Evolutionary conservation across 768 basidiomycete species (phyloP).

Genomic region (Chalciporus sphaerocephalus): DNA sequence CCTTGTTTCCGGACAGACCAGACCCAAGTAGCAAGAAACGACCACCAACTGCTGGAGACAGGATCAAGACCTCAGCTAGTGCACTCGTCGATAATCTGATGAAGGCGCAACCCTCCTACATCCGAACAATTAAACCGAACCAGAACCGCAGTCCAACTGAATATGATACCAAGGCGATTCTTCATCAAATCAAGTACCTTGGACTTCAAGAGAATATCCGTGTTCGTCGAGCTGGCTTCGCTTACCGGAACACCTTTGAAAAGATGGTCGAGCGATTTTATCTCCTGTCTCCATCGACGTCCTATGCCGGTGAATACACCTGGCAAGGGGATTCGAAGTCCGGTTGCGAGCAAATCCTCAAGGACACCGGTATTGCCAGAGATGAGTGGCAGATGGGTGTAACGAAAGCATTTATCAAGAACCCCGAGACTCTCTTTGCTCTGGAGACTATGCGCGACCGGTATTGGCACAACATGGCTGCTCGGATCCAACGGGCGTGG

Average conservation of each 20-base stretch:
- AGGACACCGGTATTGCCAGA: conserved; percentile 90
- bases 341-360: conserved; percentile 88
- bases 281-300: conserved; percentile 88
- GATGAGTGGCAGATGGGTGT: conserved; percentile 99
- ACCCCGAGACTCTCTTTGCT: conserved; percentile 97
- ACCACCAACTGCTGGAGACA: conserved; percentile 95
- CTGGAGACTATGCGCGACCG: conserved; percentile 98
- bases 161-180: conserved; percentile 90
- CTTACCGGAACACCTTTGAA: conserved; percentile 96
- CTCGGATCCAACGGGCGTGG: conserved; percentile 92
- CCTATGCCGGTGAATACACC: conserved; percentile 97
- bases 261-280: conserved; percentile 99
- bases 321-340: conserved; percentile 90
- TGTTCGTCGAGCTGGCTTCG: conserved; percentile 95
- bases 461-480: conserved; percentile 99
- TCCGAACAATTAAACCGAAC: conserved; percentile 98
- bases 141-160: conserved; percentile 90
- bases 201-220: conserved; percentile 98
- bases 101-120: conserved; percentile 96
- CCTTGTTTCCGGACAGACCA: conserved; percentile 87
- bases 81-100: conserved; percentile 97
- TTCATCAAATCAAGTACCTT: conserved; percentile 99
- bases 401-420: conserved; percentile 99
- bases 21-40: conserved; percentile 97
- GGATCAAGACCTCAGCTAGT: conserved; percentile 94